Conservation (phyloP, 1,284 basidiomycete species). For the Tilletia indica region DNA sequence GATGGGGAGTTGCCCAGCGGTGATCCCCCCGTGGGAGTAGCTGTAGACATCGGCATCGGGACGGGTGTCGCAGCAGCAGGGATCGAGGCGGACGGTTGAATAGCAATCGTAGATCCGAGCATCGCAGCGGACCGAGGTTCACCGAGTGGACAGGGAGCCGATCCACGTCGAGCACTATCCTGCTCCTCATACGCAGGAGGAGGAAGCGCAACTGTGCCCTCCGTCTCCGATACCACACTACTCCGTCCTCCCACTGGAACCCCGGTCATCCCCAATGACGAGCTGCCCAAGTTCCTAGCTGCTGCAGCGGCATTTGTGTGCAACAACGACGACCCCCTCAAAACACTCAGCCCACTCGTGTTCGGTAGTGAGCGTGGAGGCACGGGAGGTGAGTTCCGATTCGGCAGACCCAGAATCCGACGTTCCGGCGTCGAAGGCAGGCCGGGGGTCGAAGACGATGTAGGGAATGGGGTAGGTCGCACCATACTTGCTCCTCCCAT, state of each 20-base stretch:
- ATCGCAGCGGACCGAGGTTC: not conserved
- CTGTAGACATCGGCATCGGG: not conserved
- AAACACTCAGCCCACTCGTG: not conserved
- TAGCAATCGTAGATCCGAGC: no score
- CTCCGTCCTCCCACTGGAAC: not conserved
- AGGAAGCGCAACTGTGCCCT: not conserved
- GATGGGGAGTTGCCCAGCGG: not conserved
- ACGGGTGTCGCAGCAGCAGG: not conserved
- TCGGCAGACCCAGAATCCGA: not conserved
- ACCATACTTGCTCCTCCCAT: not conserved
- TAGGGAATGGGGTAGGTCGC: not conserved
- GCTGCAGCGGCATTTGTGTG: not conserved
- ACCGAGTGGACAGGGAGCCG: not conserved
- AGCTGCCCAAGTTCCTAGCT: not conserved
- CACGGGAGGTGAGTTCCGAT: conserved; percentile 9
- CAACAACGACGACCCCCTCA: conserved; percentile 1
- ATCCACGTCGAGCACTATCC: conserved; percentile 1
- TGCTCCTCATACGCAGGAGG: conserved; percentile 15
- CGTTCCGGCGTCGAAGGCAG: conserved; percentile 6
- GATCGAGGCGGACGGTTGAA: no score
- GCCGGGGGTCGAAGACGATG: not conserved
- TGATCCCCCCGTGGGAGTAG: no score
- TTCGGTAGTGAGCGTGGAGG: conserved; percentile 8
- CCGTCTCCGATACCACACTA: no score
- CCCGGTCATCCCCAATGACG: no score